A percentile compares a stretch with the other conserved stretches of the same genome.
phyloP scores from a whole-genome alignment of 2,329 filamentous ascomycete genomes.

The Tolypocladium tundrense region DNA sequence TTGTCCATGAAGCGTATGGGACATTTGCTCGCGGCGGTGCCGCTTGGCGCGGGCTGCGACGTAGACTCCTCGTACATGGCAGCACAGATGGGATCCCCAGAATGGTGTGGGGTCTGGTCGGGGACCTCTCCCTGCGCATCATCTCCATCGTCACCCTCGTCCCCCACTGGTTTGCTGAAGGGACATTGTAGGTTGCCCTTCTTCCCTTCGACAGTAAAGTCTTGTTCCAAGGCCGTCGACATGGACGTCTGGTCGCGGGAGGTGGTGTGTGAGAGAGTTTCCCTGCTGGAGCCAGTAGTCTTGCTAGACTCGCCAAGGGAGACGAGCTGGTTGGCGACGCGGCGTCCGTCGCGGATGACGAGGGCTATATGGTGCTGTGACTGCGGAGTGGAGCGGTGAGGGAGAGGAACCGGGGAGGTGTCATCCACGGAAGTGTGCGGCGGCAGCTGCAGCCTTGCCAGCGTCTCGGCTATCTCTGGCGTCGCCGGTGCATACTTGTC shows the following conservation, averaged over 20 bases:
- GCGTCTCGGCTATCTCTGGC: slow-evolving; percentile 55
- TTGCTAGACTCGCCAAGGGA: slow-evolving; percentile 40
- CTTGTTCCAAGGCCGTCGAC: slow-evolving; percentile 66
- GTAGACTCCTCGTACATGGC: slow-evolving; percentile 51
- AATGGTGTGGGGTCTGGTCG: slow-evolving; percentile 36
- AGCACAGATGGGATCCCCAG: slow-evolving; percentile 51
- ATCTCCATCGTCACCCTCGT: slow-evolving; percentile 16
- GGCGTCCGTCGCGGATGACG: slow-evolving; percentile 54
- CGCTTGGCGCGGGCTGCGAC: slow-evolving; percentile 40
- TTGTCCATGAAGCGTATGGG: slow-evolving; percentile 89
- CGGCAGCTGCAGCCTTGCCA: slow-evolving; percentile 57
- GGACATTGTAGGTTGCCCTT: slow-evolving; percentile 74
- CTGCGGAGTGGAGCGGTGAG: slow-evolving; percentile 30
- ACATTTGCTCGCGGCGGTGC: slow-evolving; percentile 55
- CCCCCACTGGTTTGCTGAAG: slow-evolving; percentile 45
- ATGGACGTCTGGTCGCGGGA: slow-evolving; percentile 42
- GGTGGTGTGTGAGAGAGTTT: slow-evolving; percentile 31
- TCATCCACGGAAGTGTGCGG: slow-evolving; percentile 39
- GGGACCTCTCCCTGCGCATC: slow-evolving; percentile 12
- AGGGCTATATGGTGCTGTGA: slow-evolving; percentile 47
- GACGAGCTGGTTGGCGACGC: slow-evolving; percentile 43
- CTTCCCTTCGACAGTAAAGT: slow-evolving; percentile 80
- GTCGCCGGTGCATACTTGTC: slow-evolving; percentile 58
- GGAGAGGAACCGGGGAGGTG: slow-evolving; percentile 42
- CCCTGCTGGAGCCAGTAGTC: slow-evolving; percentile 38